Evolutionary conservation across 2,329 filamentous ascomycete species (phyloP).

Genomic region (Colletotrichum sp.): DNA sequence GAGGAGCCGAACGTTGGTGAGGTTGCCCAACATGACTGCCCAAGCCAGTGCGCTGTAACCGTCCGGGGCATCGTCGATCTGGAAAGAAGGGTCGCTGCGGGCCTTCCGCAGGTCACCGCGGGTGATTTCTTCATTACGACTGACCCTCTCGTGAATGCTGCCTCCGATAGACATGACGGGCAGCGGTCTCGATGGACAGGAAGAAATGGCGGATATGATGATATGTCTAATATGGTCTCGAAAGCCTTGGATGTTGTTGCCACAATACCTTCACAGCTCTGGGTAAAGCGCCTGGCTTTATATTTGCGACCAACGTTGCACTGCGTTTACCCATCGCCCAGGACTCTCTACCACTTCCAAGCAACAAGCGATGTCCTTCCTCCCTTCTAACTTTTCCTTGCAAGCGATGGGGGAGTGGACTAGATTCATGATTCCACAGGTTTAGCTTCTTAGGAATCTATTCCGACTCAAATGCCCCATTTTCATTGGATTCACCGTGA

Average conservation of each 20-base stretch:
- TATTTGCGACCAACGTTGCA: background rate
- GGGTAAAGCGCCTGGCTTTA: background rate
- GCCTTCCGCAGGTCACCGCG: background rate
- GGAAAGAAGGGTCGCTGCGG: background rate
- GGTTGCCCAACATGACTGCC: background rate
- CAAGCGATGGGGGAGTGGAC: no score
- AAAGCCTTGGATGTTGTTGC: background rate
- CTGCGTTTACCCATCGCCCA: no score
- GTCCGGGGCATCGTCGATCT: background rate
- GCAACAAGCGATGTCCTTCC: no score
- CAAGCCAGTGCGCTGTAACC: background rate
- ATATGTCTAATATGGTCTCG: background rate
- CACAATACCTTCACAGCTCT: fast-evolving
- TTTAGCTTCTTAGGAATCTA: background rate
- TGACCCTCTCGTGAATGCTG: background rate
- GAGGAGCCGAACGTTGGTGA: background rate
- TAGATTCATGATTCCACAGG: background rate
- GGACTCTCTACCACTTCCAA: no score
- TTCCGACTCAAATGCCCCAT: background rate
- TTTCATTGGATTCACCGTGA: background rate
- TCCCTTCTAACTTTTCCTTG: no score
- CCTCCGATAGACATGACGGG: background rate
- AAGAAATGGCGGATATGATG: no score
- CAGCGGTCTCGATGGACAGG: background rate
- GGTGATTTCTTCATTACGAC: background rate